A percentile compares a stretch with the other conserved stretches of the same genome.
These are phyloP conservation scores for Mycena rosella DNA, from an alignment of 768 basidiomycete genomes.

Conservation along the genomic window DNA sequence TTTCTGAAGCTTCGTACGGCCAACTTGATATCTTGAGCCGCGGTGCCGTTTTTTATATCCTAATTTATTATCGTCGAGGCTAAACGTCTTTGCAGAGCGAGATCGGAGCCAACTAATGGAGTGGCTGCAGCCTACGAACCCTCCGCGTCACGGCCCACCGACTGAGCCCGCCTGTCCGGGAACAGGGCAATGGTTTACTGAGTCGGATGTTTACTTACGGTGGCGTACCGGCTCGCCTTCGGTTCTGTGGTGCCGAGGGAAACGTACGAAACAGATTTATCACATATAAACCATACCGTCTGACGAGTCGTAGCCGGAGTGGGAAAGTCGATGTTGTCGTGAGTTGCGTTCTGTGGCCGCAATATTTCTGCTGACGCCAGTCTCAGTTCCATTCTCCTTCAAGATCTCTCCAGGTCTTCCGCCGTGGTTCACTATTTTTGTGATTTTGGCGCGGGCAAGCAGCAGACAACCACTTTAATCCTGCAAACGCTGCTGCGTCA, in stretches of 20 bases:
- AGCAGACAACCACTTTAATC: conserved; percentile 10
- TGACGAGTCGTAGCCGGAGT: conserved; percentile 19
- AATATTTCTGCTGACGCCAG: neutral
- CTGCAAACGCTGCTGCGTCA: conserved; percentile 24
- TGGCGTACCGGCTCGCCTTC: conserved; percentile 20
- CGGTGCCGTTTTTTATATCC: conserved; percentile 1
- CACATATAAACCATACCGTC: neutral
- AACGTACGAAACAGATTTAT: conserved; percentile 15
- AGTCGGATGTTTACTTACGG: conserved; percentile 18
- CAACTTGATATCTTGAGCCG: conserved; percentile 3
- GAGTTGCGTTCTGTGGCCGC: neutral
- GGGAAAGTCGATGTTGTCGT: conserved; percentile 30
- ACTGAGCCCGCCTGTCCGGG: conserved; percentile 22
- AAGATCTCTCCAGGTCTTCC: conserved; percentile 22
- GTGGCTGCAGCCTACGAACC: conserved; percentile 19
- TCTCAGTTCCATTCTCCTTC: conserved; percentile 29
- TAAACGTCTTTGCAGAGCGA: conserved; percentile 26
- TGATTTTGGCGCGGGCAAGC: conserved; percentile 28
- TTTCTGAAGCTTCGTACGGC: conserved; percentile 9
- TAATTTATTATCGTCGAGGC: neutral
- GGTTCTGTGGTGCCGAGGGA: conserved; percentile 29
- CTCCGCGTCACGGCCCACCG: conserved; percentile 7
- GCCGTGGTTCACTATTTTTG: conserved; percentile 23
- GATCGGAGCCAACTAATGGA: conserved; percentile 15
- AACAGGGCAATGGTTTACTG: conserved; percentile 29